Evolutionary conservation across 148 eudicot genomes (phyloP), one percentile per base, ranked within the genome.

Genomic region (Silene conica): DNA sequence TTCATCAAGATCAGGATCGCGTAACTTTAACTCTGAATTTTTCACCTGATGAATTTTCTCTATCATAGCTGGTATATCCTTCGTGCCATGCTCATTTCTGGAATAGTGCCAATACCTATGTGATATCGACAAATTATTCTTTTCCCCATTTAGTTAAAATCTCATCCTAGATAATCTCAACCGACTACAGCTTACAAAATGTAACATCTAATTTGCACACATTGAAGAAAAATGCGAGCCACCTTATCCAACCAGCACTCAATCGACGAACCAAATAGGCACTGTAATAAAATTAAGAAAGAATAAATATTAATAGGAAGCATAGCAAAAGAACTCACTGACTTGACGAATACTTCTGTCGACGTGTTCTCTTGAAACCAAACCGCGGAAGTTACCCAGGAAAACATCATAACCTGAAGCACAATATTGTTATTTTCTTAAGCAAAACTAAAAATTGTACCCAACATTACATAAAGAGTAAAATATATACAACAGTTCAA

Each of bases 91-190:
- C 85, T 95, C 99, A 56, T 95, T 95, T 70, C 92, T 86, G 72
- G 99, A 95, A 87, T 95, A 95, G 57, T 64, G 82, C 99, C 99
- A 95, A 68, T 95, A 95, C 88, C 99, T 95, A 79, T 57, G 79
- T 21, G 56, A 52, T 56, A 75, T 57, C 10, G 26, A 25, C 18
- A 19, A 26, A 23, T 74, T 14, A 76, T 72, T 64, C 70, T 20
- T 23, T 14, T 18, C 59, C 48, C 10, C 31, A 45, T 31, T 28
- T 52, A 25, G 52, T 22, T 21, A 20, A 79, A 20, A 21, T 21
- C 31, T 25, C 20, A 13, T 64, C 34, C n/a, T 16, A 52, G 6
- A 65, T 12, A 48, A 54, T 54, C 13, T 31, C 46, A 34, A 31
- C 46, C 8, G 28, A 54, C 46, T 26, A 13, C 20, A 55, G 54